Evolutionary conservation across 75 land plant genomes (phyloP).

Genomic region (Picea glauca): DNA sequence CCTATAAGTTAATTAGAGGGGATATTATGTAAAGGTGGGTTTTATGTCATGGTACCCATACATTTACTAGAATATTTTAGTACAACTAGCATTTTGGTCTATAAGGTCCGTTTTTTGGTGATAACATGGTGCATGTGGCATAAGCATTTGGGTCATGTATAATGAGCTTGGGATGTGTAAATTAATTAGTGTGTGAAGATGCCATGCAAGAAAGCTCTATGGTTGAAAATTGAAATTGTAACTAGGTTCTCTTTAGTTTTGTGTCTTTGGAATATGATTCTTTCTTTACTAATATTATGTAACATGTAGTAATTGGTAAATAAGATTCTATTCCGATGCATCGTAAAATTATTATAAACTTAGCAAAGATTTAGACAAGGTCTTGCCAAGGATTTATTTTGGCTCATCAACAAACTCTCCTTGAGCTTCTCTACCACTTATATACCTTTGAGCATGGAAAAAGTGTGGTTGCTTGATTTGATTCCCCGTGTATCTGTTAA

Average conservation of each 20-base stretch:
- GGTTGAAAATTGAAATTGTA: not conserved
- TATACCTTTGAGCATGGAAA: too few species aligned
- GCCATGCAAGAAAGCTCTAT: not conserved
- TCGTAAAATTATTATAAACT: not conserved
- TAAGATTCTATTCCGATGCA: not conserved
- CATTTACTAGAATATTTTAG: too few species aligned
- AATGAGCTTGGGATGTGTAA: not conserved
- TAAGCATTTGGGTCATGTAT: not conserved
- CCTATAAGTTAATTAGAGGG: too few species aligned
- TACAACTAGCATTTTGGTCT: too few species aligned
- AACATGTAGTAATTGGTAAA: not conserved
- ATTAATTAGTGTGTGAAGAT: not conserved
- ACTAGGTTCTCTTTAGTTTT: not conserved
- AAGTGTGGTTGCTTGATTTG: too few species aligned
- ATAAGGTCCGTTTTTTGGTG: too few species aligned
- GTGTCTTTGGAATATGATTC: too few species aligned
- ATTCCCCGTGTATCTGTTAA: too few species aligned
- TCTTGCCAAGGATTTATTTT: not conserved
- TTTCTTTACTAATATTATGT: too few species aligned
- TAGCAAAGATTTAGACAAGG: not conserved
- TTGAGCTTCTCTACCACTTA: too few species aligned
- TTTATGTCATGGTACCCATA: too few species aligned
- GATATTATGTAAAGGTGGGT: too few species aligned
- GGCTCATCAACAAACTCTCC: not conserved
- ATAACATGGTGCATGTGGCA: not conserved